phyloP scores from a whole-genome alignment of 352 stramenopile genomes.

The Phytophthora europaea region DNA sequence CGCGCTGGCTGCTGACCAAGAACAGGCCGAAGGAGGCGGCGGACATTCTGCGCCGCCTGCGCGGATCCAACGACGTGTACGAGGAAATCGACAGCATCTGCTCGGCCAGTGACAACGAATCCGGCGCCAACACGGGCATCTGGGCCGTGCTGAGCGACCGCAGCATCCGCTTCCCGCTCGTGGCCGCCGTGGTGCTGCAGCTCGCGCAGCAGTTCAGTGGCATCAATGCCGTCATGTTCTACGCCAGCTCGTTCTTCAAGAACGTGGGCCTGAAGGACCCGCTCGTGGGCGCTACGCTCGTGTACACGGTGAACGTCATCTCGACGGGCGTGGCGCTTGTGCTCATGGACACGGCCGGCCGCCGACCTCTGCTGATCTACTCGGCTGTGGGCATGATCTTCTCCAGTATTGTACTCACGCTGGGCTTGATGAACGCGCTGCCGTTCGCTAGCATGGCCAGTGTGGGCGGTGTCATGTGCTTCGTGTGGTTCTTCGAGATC shows the following conservation, averaged over 20 bases:
- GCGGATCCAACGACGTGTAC: slow-evolving; percentile 81
- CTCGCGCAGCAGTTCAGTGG: slow-evolving; percentile 78
- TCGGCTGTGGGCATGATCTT: slow-evolving; percentile 77
- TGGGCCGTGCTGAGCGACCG: slow-evolving; percentile 69
- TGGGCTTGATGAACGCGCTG: slow-evolving; percentile 71
- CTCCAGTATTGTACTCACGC: slow-evolving; percentile 69
- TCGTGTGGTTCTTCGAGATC: slow-evolving; percentile 83
- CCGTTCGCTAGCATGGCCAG: slow-evolving; percentile 70
- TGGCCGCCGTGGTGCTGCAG: slow-evolving; percentile 71
- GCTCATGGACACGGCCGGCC: slow-evolving; percentile 80
- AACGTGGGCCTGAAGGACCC: slow-evolving; percentile 76
- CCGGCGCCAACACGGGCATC: slow-evolving; percentile 68
- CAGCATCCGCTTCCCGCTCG: slow-evolving; percentile 72
- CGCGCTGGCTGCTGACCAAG: slow-evolving; percentile 79
- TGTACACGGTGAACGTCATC: slow-evolving; percentile 80
- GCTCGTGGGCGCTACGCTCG: slow-evolving; percentile 67
- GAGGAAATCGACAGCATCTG: slow-evolving; percentile 88
- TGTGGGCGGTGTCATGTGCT: slow-evolving; percentile 79
- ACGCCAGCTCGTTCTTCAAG: slow-evolving; percentile 82
- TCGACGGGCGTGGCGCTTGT: slow-evolving; percentile 76
- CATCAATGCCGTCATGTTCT: slow-evolving; percentile 88
- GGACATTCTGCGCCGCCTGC: slow-evolving; percentile 71
- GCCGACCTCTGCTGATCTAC: slow-evolving; percentile 76
- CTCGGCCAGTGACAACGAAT: slow-evolving; percentile 82
- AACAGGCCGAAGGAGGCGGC: slow-evolving; percentile 78